Conservation (phyloP, 306 rosid species). For the Lathyrus oleraceus region DNA sequence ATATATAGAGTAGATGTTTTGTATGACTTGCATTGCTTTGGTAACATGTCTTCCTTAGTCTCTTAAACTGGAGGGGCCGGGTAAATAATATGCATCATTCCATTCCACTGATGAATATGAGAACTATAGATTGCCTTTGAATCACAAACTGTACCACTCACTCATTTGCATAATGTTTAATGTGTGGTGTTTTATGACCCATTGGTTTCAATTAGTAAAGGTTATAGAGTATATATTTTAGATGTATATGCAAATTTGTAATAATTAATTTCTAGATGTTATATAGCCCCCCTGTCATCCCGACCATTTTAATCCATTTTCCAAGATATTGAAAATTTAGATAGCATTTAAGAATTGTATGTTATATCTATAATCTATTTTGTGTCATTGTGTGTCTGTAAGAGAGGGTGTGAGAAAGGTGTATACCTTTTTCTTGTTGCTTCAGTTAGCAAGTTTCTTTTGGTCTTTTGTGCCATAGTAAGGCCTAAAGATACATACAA, state of each 20-base stretch:
- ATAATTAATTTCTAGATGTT: background rate
- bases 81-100: background rate
- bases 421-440: background rate
- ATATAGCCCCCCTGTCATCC: slow-evolving; percentile 10
- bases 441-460: background rate
- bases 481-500: background rate
- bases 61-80: background rate
- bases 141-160: background rate
- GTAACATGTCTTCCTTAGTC: background rate
- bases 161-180: slow-evolving; percentile 3
- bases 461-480: slow-evolving; percentile 6
- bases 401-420: background rate
- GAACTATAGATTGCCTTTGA: slow-evolving; percentile 12
- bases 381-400: background rate
- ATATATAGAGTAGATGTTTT: slow-evolving; percentile 5
- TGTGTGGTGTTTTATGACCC: slow-evolving; percentile 7
- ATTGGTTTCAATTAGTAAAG: background rate
- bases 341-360: slow-evolving; percentile 18
- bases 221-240: background rate
- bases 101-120: slow-evolving; percentile 10
- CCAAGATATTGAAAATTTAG: background rate
- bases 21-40: slow-evolving; percentile 7
- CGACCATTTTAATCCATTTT: background rate
- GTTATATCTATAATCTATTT: background rate
- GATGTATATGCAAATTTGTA: slow-evolving; percentile 2